Conservation (phyloP, 1,284 basidiomycete species). For the Uromyces viciae-fabae region DNA sequence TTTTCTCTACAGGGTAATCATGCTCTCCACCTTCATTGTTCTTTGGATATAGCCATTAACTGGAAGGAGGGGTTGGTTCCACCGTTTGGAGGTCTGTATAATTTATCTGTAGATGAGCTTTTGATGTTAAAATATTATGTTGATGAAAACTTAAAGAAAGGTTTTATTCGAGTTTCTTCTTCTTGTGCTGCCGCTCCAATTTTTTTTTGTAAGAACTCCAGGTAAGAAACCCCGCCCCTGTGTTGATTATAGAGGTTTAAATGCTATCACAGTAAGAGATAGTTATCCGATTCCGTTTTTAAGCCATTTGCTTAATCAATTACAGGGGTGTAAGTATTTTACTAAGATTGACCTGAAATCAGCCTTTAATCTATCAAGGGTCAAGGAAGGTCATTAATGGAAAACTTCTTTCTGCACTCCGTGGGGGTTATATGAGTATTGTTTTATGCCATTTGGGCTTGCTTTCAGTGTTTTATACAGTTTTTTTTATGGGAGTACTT, state of each 20-base stretch:
- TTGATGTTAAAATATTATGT: neutral
- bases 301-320: neutral
- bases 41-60: neutral
- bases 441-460: slow-evolving; percentile 57
- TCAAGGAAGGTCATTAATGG: slow-evolving; percentile 52
- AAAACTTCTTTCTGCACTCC: slow-evolving; percentile 57
- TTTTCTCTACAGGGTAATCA: neutral
- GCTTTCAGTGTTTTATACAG: slow-evolving; percentile 46
- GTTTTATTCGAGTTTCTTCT: neutral
- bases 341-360: slow-evolving; percentile 52
- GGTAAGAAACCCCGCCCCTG: slow-evolving; percentile 46
- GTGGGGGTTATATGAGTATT: slow-evolving; percentile 56
- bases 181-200: slow-evolving; percentile 18
- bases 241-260: slow-evolving; percentile 44
- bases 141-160: neutral
- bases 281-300: slow-evolving; percentile 26
- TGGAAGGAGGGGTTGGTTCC: neutral
- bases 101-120: neutral
- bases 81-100: neutral
- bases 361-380: slow-evolving; percentile 53
- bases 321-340: neutral
- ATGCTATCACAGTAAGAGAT: slow-evolving; percentile 46
- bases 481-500: slow-evolving; percentile 3
- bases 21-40: neutral
- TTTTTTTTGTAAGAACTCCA: slow-evolving; percentile 46